A percentile compares a stretch with the other conserved stretches of the same genome.
These are phyloP conservation scores for Leishmania arabica DNA, from an alignment of 208 protist genomes.

Conservation along the genomic window DNA sequence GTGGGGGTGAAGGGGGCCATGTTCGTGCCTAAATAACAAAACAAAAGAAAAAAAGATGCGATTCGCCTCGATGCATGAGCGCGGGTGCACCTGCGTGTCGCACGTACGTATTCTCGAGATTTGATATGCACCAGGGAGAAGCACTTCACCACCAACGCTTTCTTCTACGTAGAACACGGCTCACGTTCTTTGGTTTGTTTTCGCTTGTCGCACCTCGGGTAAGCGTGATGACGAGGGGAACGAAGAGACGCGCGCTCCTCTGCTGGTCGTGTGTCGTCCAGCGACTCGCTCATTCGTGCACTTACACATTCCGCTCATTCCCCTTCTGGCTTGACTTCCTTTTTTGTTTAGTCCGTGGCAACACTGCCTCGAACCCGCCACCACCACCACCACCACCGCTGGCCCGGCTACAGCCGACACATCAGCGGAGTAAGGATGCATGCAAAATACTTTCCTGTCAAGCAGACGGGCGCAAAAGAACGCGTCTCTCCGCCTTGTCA, in stretches of 20 bases:
- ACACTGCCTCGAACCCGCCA: neutral
- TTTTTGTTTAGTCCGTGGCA: neutral
- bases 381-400: neutral
- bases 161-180: neutral
- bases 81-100: neutral
- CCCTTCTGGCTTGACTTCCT: neutral
- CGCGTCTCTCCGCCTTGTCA: neutral
- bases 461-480: neutral
- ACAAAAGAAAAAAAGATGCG: neutral
- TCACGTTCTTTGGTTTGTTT: neutral
- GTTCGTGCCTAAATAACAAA: neutral
- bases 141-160: neutral
- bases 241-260: neutral
- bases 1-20: neutral
- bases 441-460: neutral
- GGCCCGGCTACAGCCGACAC: neutral
- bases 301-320: neutral
- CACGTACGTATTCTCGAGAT: neutral
- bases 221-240: neutral
- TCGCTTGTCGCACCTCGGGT: neutral
- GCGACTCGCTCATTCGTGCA: neutral
- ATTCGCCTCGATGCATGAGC: neutral
- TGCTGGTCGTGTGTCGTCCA: neutral
- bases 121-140: neutral
- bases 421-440: neutral